Percentiles rank a stretch among this genome's conserved stretches.
Evolutionary conservation across 208 protist genomes (phyloP).

Genomic region (Crithidia acanthocephali): DNA sequence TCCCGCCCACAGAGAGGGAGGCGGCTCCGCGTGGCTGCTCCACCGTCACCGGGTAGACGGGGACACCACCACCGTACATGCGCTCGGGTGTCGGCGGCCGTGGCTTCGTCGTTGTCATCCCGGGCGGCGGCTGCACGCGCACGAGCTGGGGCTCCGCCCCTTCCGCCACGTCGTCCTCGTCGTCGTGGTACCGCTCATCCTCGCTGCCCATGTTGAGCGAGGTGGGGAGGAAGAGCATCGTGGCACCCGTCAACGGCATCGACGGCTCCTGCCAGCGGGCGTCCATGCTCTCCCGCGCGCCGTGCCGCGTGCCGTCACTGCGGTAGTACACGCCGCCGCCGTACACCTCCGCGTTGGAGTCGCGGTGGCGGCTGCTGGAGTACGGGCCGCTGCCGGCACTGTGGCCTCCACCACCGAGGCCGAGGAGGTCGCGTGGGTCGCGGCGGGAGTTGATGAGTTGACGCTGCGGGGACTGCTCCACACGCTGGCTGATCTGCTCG

Average conservation of each 20-base stretch:
- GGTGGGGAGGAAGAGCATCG: conserved; percentile 47
- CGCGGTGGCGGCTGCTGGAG: conserved; percentile 22
- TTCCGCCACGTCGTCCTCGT: conserved; percentile 64
- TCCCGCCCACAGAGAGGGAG: not conserved
- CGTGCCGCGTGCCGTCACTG: conserved; percentile 45
- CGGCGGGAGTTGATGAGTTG: conserved; percentile 48
- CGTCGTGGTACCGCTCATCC: conserved; percentile 58
- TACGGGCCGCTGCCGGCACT: conserved; percentile 11
- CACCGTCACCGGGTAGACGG: conserved; percentile 3
- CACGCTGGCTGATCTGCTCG: conserved; percentile 51
- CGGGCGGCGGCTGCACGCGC: conserved; percentile 24
- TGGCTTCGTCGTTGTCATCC: conserved; percentile 11
- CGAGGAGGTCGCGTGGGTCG: conserved; percentile 37
- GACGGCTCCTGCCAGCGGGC: conserved; percentile 25
- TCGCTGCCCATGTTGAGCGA: conserved; percentile 51
- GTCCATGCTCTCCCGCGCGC: conserved; percentile 24
- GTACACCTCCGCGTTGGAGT: conserved; percentile 21
- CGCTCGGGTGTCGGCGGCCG: conserved; percentile 36
- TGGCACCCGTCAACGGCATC: conserved; percentile 37
- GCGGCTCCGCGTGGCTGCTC: not conserved
- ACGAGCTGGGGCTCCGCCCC: conserved; percentile 36
- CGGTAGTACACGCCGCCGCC: conserved; percentile 63
- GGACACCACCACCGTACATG: conserved; percentile 49
- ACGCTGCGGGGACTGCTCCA: conserved; percentile 73
- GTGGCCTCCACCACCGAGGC: not conserved